Evolutionary conservation across 192 early-diverging fungal genomes (phyloP).

Genomic region (Irineochytrium annulatum): DNA sequence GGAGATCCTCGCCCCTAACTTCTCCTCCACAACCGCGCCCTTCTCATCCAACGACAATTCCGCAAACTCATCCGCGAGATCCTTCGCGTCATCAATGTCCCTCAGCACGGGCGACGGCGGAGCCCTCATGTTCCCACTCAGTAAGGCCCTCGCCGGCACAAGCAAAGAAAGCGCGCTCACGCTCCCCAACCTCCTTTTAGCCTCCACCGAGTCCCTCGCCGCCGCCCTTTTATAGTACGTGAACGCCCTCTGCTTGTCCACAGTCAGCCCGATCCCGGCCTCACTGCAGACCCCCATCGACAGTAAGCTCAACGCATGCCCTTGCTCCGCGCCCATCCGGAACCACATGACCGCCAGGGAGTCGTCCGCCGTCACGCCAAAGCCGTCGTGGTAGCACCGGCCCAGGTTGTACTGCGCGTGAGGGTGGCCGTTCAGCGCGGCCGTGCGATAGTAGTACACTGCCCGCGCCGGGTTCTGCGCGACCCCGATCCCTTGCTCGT

Average conservation of each 20-base stretch:
- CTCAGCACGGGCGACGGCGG: too few species aligned
- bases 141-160: conserved; percentile 23
- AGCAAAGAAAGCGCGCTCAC: conserved; percentile 23
- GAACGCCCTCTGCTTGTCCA: conserved; percentile 49
- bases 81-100: not conserved
- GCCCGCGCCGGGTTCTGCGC: conserved; percentile 25
- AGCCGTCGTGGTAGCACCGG: conserved; percentile 51
- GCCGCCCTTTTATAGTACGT: conserved; percentile 37
- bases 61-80: not conserved
- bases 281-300: conserved; percentile 74
- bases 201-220: conserved; percentile 25
- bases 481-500: conserved; percentile 45
- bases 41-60: not conserved
- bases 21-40: not conserved
- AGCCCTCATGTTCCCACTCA: conserved; percentile 9
- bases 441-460: conserved; percentile 38
- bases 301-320: conserved; percentile 38
- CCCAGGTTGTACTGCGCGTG: conserved; percentile 53
- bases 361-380: conserved; percentile 41
- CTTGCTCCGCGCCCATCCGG: conserved; percentile 37
- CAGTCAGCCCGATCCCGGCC: conserved; percentile 63
- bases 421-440: conserved; percentile 44
- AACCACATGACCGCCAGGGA: conserved; percentile 42
- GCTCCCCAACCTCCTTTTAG: conserved; percentile 23
- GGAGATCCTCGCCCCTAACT: conserved; percentile 3